A percentile compares a stretch with the other conserved stretches of the same genome.
phyloP scores from a whole-genome alignment of 225 moss, liverwort and hornwort genomes.

The Neckera pumila region DNA sequence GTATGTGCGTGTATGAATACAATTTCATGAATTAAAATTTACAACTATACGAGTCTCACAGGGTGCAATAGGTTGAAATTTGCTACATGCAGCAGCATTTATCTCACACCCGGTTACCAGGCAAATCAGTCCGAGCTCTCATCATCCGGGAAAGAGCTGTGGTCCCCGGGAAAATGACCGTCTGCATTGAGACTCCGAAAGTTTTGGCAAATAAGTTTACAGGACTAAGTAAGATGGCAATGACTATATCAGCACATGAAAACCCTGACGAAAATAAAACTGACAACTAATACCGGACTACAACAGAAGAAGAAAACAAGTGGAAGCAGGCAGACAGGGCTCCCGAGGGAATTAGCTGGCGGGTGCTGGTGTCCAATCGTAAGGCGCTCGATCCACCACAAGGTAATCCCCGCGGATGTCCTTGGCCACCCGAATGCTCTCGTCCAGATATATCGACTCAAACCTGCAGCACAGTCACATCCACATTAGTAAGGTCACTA shows the following conservation, averaged over 20 bases:
- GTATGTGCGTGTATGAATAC: too few relatives aligned
- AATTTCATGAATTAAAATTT: not conserved
- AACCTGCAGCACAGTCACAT: constrained; percentile 33
- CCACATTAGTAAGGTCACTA: not conserved
- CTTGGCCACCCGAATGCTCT: constrained; percentile 60
- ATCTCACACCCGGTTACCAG: not conserved
- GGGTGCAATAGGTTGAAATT: not conserved
- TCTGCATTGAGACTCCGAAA: not conserved
- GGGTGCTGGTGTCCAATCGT: constrained; percentile 10
- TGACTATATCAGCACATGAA: not conserved
- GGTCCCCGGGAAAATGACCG: not conserved
- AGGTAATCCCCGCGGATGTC: constrained; percentile 81
- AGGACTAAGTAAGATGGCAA: not conserved
- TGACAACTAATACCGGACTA: not conserved
- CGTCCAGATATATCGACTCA: constrained; percentile 75
- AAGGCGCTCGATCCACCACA: constrained; percentile 59
- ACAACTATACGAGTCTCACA: not conserved
- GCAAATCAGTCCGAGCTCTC: not conserved
- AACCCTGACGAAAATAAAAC: not conserved
- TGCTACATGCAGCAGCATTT: not conserved
- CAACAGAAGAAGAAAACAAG: not conserved
- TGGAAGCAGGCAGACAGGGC: not conserved
- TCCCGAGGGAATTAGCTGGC: not conserved
- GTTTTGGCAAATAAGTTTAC: not conserved
- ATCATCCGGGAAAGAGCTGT: not conserved